Evolutionary conservation across 2,329 filamentous ascomycete species (phyloP).

Genomic region (Fonsecaea monophora): DNA sequence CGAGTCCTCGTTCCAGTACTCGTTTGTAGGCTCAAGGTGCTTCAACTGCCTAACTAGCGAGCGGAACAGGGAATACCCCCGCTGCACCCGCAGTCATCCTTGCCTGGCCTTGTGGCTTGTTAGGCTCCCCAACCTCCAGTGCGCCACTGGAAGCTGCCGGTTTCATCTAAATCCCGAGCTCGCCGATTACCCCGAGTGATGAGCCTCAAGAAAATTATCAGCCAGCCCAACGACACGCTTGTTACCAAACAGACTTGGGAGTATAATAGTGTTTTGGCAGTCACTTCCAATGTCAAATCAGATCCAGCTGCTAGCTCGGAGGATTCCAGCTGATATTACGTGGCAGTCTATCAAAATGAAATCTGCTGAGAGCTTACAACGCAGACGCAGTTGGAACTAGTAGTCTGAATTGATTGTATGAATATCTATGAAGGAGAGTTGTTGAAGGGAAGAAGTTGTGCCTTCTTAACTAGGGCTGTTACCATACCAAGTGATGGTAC

Average conservation of each 20-base stretch:
- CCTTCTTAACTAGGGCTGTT: no score
- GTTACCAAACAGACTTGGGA: background rate
- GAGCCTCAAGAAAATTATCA: background rate
- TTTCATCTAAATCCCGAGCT: slow-evolving; percentile 21
- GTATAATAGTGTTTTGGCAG: background rate
- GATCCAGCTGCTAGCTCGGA: background rate
- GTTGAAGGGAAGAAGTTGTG: no score
- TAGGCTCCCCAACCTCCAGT: slow-evolving; percentile 5
- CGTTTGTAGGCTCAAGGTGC: slow-evolving; percentile 3
- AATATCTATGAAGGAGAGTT: no score
- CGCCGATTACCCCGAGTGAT: slow-evolving; percentile 8
- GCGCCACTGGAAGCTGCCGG: slow-evolving; percentile 12
- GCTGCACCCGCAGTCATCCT: background rate
- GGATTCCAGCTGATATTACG: background rate
- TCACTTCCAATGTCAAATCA: background rate
- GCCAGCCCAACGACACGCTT: background rate
- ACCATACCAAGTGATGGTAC: no score
- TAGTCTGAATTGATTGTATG: no score
- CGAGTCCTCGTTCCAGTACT: background rate
- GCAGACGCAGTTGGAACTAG: no score
- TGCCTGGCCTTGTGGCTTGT: slow-evolving; percentile 20
- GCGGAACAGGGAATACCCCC: background rate
- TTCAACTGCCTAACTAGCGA: slow-evolving; percentile 1
- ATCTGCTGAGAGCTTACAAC: background rate
- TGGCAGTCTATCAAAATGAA: background rate